These are phyloP conservation scores for Tolypocladium inflatum DNA, from an alignment of 2,329 filamentous ascomycete species.

Conservation along the genomic window DNA sequence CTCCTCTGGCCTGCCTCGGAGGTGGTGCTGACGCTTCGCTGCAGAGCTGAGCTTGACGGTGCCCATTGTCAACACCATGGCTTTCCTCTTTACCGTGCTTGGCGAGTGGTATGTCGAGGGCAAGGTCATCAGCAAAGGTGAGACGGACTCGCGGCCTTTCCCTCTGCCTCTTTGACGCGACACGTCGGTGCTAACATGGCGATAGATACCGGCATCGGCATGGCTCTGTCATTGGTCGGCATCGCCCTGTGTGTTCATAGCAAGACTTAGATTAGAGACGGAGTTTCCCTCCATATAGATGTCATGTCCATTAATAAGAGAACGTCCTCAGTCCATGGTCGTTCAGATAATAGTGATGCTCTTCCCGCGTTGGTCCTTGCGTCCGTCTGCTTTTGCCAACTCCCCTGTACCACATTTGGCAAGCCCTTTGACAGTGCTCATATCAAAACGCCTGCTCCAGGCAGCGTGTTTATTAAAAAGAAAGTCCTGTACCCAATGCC, in stretches of 20 bases:
- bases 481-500: background rate
- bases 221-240: constrained; percentile 67
- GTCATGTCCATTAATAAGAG: background rate
- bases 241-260: constrained; percentile 78
- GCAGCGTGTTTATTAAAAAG: constrained; percentile 1
- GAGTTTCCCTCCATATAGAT: background rate
- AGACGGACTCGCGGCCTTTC: background rate
- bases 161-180: background rate
- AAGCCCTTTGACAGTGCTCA: no score
- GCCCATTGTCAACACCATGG: constrained; percentile 87
- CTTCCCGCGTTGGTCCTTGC: background rate
- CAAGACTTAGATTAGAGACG: constrained; percentile 36
- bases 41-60: constrained; percentile 85
- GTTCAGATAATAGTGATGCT: background rate
- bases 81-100: constrained; percentile 90
- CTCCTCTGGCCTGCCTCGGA: background rate
- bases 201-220: constrained; percentile 73
- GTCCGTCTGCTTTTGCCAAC: background rate
- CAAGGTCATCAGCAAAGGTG: constrained; percentile 79
- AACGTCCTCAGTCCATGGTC: no score
- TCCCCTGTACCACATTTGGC: background rate
- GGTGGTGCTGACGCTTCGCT: background rate
- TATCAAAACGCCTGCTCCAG: constrained; percentile 4
- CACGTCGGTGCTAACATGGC: constrained; percentile 1
- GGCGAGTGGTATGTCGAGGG: constrained; percentile 93